Percentiles rank a stretch among this genome's conserved stretches.
These are phyloP conservation scores for Ophiocordyceps camponoti-saundersi DNA, from an alignment of 2,329 filamentous ascomycete genomes.

Conservation along the genomic window DNA sequence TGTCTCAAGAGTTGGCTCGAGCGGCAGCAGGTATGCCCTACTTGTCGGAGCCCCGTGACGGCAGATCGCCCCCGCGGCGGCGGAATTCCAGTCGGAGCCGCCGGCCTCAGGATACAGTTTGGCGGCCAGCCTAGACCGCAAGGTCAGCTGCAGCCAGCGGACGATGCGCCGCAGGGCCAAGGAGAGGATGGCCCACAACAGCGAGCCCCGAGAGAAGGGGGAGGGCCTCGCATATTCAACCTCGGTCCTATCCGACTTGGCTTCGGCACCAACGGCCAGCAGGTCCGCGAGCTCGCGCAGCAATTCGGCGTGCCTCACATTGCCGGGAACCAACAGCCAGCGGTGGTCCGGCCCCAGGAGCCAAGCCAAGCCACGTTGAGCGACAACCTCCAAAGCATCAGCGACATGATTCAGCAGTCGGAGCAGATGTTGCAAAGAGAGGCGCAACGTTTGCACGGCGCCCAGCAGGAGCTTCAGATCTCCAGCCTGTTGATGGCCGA, in stretches of 20 bases:
- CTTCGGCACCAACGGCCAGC: conserved; percentile 53
- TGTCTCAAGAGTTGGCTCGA: conserved; percentile 96
- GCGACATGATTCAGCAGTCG: conserved; percentile 44
- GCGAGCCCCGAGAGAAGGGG: conserved; percentile 10
- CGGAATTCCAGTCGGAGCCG: conserved; percentile 10
- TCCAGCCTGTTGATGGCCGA: conserved; percentile 53
- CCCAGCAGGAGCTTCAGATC: conserved; percentile 50
- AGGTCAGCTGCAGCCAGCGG: conserved; percentile 2
- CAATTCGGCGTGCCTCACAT: conserved; percentile 33
- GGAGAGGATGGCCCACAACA: conserved; percentile 6
- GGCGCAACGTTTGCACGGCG: conserved; percentile 41
- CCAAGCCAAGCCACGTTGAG: conserved; percentile 5
- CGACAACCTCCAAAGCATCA: conserved; percentile 27
- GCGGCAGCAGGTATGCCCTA: conserved; percentile 91
- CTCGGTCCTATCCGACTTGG: conserved; percentile 60
- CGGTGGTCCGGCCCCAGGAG: conserved; percentile 6
- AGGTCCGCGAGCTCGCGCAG: conserved; percentile 51
- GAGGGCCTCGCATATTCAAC: conserved; percentile 44
- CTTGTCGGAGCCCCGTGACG: conserved; percentile 66
- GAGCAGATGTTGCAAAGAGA: conserved; percentile 55
- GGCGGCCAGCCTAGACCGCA: conserved; percentile 7
- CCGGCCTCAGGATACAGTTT: conserved; percentile 14
- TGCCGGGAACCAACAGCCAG: conserved; percentile 8
- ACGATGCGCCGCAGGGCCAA: conserved; percentile 4
- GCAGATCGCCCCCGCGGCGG: conserved; percentile 10